Conservation (phyloP, 441 rosid genomes). For the Aquilaria agallochum region DNA sequence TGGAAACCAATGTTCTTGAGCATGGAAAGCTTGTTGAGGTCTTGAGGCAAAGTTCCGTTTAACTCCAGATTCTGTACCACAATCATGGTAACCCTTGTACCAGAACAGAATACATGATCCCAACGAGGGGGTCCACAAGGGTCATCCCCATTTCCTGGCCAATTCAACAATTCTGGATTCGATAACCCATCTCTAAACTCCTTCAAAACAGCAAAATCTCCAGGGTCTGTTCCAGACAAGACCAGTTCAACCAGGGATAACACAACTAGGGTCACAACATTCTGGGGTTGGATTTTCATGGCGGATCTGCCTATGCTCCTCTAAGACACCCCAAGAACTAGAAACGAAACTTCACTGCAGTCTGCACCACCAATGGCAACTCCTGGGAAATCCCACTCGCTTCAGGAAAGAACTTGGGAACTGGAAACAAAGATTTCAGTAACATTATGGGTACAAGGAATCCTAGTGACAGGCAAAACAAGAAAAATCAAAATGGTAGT, state of each 20-base stretch:
- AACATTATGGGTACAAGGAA: constrained; percentile 3
- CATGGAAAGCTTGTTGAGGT: constrained; percentile 47
- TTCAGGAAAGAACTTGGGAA: constrained; percentile 15
- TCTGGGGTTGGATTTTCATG: constrained; percentile 23
- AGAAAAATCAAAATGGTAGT: not conserved
- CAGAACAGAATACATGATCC: constrained; percentile 49
- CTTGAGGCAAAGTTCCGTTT: constrained; percentile 56
- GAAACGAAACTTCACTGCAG: constrained; percentile 22
- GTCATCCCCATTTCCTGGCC: constrained; percentile 58
- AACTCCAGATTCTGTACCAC: constrained; percentile 52
- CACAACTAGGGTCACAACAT: constrained; percentile 24
- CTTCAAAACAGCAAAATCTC: constrained; percentile 46
- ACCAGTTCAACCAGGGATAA: constrained; percentile 23
- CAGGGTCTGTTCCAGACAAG: constrained; percentile 39
- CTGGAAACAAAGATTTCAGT: constrained; percentile 7
- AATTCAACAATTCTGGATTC: constrained; percentile 61
- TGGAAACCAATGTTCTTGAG: constrained; percentile 55
- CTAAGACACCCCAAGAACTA: constrained; percentile 5
- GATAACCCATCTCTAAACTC: constrained; percentile 54
- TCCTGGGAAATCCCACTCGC: constrained; percentile 22
- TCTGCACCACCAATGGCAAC: constrained; percentile 12
- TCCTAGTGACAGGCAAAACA: not conserved
- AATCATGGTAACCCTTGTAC: constrained; percentile 54
- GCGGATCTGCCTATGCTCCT: constrained; percentile 24
- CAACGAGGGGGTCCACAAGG: constrained; percentile 61